Conservation (phyloP, 2,329 filamentous ascomycete genomes). For the Xylariaceae sp. region DNA sequence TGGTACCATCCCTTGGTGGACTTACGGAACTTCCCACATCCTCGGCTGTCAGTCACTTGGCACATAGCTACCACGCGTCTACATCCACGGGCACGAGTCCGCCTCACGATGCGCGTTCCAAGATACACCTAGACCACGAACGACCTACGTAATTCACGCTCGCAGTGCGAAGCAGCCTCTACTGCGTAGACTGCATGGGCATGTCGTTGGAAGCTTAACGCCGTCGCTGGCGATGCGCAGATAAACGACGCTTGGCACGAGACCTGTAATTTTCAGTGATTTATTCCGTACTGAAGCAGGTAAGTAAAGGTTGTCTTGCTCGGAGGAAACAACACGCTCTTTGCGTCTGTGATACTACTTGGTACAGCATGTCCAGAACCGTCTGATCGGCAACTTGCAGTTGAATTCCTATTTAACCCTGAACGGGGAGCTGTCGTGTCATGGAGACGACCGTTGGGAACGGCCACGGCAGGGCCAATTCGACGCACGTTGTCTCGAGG, state of each 20-base stretch:
- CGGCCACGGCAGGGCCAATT: conserved; percentile 7
- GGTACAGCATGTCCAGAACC: conserved; percentile 7
- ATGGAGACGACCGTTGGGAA: conserved; percentile 9
- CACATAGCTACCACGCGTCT: conserved; percentile 1
- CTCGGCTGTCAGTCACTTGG: conserved; percentile 6
- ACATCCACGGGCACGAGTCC: not conserved
- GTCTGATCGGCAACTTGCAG: conserved; percentile 13
- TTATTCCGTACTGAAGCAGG: not conserved
- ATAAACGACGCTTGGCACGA: not conserved
- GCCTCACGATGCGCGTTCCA: conserved; percentile 7
- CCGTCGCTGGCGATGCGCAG: not conserved
- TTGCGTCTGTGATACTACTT: not conserved
- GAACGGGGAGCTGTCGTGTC: conserved; percentile 4
- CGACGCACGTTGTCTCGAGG: conserved; percentile 11
- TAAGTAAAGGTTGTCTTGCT: not conserved
- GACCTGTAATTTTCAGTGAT: not conserved
- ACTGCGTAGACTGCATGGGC: not conserved
- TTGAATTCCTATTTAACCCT: not conserved
- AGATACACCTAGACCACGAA: not conserved
- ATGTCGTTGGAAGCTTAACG: not conserved
- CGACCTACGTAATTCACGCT: not conserved
- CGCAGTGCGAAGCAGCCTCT: not conserved
- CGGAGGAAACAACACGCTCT: not conserved
- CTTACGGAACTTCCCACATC: conserved; percentile 2
- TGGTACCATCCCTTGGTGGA: conserved; percentile 3